Percentiles rank a stretch among this genome's conserved stretches.
Evolutionary conservation across 129 eudicot genomes (phyloP).

Genomic region (Flaveria trinervia): DNA sequence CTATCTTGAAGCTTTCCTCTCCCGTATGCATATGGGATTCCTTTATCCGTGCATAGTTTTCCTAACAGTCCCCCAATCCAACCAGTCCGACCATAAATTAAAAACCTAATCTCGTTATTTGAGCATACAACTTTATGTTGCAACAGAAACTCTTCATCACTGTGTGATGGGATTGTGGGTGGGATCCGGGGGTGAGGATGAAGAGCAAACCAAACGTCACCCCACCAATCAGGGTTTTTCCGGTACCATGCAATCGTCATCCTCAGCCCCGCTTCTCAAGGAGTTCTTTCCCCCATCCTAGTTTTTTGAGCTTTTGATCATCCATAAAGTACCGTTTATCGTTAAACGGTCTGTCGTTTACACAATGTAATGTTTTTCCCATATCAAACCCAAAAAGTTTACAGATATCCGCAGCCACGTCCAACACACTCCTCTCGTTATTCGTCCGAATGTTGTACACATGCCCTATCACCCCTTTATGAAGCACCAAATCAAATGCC

Average conservation of each 20-base stretch:
- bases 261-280: constrained; percentile 49
- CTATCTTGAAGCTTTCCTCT: constrained; percentile 41
- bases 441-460: constrained; percentile 54
- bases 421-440: constrained; percentile 48
- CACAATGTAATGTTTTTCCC: constrained; percentile 28
- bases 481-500: constrained; percentile 54
- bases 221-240: constrained; percentile 58
- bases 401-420: constrained; percentile 49
- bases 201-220: constrained; percentile 45
- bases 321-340: constrained; percentile 54
- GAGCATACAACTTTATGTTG: constrained; percentile 21
- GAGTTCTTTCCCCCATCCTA: constrained; percentile 53
- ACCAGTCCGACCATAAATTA: constrained; percentile 46
- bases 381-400: constrained; percentile 44
- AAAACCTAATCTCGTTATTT: constrained; percentile 30
- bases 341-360: constrained; percentile 51
- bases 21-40: constrained; percentile 40
- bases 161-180: constrained; percentile 15
- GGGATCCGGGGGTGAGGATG: constrained; percentile 46
- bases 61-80: constrained; percentile 47
- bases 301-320: constrained; percentile 42
- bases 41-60: constrained; percentile 36
- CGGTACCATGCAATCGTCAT: constrained; percentile 51
- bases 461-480: constrained; percentile 53
- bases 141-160: constrained; percentile 38